Evolutionary conservation across 1,284 basidiomycete genomes (phyloP).

Genomic region (Naganishia albida): DNA sequence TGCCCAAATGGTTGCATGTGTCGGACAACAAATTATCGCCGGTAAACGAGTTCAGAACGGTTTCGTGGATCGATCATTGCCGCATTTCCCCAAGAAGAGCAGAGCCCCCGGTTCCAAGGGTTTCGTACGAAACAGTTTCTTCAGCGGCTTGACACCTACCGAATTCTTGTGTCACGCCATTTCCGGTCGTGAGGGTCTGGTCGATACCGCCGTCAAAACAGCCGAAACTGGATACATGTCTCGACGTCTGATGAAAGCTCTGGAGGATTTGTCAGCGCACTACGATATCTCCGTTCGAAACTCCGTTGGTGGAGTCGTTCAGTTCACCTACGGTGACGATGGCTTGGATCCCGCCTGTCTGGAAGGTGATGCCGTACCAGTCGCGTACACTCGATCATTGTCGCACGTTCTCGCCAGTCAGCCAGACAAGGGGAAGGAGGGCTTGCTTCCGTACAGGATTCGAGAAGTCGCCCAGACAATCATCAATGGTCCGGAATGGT

Average conservation of each 20-base stretch:
- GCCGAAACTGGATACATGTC: constrained; percentile 99
- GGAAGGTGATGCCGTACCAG: constrained; percentile 89
- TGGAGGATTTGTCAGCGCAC: constrained; percentile 95
- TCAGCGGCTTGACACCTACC: constrained; percentile 87
- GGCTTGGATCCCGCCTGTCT: constrained; percentile 94
- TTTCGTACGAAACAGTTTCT: constrained; percentile 97
- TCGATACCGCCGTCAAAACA: constrained; percentile 99
- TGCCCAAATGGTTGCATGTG: constrained; percentile 99
- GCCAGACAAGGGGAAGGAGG: constrained; percentile 54
- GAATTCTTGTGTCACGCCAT: constrained; percentile 99
- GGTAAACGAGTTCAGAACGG: constrained; percentile 98
- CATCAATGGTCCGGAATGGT: constrained; percentile 52
- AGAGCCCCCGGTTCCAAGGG: constrained; percentile 97
- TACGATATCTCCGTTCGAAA: constrained; percentile 98
- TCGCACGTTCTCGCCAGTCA: constrained; percentile 76
- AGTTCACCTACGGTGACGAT: constrained; percentile 97
- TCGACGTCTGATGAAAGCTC: constrained; percentile 86
- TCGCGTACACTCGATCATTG: constrained; percentile 87
- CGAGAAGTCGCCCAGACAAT: constrained; percentile 67
- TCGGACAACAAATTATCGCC: constrained; percentile 98
- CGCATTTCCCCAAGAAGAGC: constrained; percentile 97
- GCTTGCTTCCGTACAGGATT: constrained; percentile 83
- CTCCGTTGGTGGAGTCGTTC: constrained; percentile 93
- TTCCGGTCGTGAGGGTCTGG: constrained; percentile 95
- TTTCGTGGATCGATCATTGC: constrained; percentile 97